Base-by-base conservation (phyloP, 768 basidiomycete genomes). In the Hortiboletus flavorubellus region DNA sequence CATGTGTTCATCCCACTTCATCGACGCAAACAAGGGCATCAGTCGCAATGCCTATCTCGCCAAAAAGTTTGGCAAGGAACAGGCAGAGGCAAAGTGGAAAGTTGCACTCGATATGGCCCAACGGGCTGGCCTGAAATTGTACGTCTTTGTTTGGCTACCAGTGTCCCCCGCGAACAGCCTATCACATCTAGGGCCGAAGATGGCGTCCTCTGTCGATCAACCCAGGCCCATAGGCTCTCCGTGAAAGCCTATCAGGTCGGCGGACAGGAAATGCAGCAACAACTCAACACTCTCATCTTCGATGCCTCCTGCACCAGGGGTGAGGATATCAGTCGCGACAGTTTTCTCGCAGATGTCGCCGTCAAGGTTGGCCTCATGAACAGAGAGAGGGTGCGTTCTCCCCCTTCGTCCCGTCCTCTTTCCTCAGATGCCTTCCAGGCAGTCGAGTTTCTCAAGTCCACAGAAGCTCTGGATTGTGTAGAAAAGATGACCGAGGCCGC, bases 221-320 rank as follows among this genome's bases (percentile, higher is more conserved):
- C 59, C 18, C 64, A 72, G 15, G 73, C 74, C 3, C 80, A 82
- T 56, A 69, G 81, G 30, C 70, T 82, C 23, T 59, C 80, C 9
- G 71, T 70, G 35, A 74, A 76, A 46, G 78, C 79, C 10, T 77
- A 73, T 53, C 65, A 73, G 54, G 63, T 72, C 23, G 75, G 74
- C 42, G 78, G 78, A 9, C 68, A 73, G 58, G 56, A 61, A 23
- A 70, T 74, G 55, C 80, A 82, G 56, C 56, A 67, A 14, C 55
- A 64, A 1, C 56, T 80, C 1, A 68, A 72, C 49, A 62, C 73
- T 31, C 64, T 67, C 49, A 50, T 80, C 6, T 81, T 76, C 59
- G 61, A 74, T 42, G 73, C 72, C 1, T 74, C 70, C 56, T 75
- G 79, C 53, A 73, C 75, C 53, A 61, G 67, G 26, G 72, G 71